Evolutionary conservation across 768 basidiomycete genomes (phyloP), one percentile per base, ranked within the genome.

Genomic region (Mycena vulgaris): DNA sequence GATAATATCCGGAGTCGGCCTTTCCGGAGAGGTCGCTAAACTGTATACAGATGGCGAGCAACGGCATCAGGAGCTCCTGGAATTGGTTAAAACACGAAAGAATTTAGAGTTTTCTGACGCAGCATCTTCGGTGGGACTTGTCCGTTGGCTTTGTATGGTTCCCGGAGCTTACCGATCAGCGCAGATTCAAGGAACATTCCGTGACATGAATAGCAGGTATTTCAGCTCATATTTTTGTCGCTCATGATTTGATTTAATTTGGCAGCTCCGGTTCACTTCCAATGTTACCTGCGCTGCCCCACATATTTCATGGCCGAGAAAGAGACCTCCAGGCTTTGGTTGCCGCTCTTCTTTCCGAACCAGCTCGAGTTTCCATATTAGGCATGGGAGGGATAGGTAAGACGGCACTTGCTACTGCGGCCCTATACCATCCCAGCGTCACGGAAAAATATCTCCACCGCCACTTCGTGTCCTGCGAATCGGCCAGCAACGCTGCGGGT

Each of bases 361-460:
- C 42, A 6, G 28, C 58, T 33, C 40, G 45, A 30, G 58, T 60
- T 7, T 40, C 58, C 21, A 60, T 60, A 30, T 21, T 60, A 8
- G 58, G 58, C 40, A 42, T 37, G 31, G 58, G 58, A 40, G 58
- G 45, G 13, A 60, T 60, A 19, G 58, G 58, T 3, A 60, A 60
- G 23, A 60, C 58, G 3, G 37, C 58, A 3, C 45, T 60, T 23
- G 58, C 58, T 14, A 47, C 45, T 1, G 45, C 58, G 28, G 58
- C 58, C 13, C 33, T 60, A 21, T 35, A 60, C 45, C 21, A 60
- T 31, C 27, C 58, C 23, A 47, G 30, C 2, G 45, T 60, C 42
- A 25, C 31, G 8, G 42, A 33, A 11, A 60, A 47, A 45, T 60
- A 60, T 16, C 11, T 19, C 13, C 58, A 45, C 7, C 58, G 58